These are phyloP conservation scores for Saccharomyces hybrid DNA, from an alignment of 1,139 yeast species.

Conservation along the genomic window DNA sequence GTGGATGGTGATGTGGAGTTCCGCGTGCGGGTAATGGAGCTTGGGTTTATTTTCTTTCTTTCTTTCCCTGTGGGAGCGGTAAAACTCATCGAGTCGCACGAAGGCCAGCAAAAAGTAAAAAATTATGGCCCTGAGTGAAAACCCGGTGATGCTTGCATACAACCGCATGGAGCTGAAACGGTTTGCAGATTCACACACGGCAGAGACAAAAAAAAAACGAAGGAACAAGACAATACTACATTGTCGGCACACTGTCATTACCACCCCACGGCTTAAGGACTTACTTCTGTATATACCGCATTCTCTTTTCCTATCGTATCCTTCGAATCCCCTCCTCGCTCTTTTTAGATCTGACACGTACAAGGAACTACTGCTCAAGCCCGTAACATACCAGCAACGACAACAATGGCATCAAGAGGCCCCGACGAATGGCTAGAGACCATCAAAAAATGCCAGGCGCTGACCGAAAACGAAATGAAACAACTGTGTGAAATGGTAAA, in stretches of 20 bases:
- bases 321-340: background rate
- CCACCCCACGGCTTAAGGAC: background rate
- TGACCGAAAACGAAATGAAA: constrained; percentile 92
- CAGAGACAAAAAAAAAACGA: background rate
- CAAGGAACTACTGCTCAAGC: background rate
- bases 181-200: background rate
- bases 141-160: constrained; percentile 1
- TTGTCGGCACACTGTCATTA: background rate
- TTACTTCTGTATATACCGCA: background rate
- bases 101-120: background rate
- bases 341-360: background rate
- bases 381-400: background rate
- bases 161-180: background rate
- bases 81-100: background rate
- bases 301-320: background rate
- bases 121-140: background rate
- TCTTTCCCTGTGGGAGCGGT: background rate
- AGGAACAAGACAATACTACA: background rate
- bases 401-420: constrained; percentile 62
- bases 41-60: background rate
- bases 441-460: constrained; percentile 79
- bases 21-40: background rate
- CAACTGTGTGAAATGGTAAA: constrained; percentile 91
- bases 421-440: constrained; percentile 97
- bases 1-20: background rate